Evolutionary conservation across 208 protist species (phyloP), one percentile per base, ranked within the genome.

Genomic region (Trypanosomatidae sp.): DNA sequence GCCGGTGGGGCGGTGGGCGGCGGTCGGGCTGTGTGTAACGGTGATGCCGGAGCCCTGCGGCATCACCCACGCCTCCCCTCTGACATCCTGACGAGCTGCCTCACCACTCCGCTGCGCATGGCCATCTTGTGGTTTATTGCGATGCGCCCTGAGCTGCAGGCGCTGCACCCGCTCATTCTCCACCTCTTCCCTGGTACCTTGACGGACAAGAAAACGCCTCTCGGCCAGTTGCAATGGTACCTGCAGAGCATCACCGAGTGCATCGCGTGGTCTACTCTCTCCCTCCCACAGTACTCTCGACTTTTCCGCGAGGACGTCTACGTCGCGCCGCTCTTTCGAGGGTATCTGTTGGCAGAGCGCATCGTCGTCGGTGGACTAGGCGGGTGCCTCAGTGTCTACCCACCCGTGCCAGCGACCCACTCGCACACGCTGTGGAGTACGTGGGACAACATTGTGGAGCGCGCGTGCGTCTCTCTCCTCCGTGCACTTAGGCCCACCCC

Each of bases 151-250:
- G 75, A 85, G 22, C 73, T 87, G 55, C 69, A 73, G 22, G 85
- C 88, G 65, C 52, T 94, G 68, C 93, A 95, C 78, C 91, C 91
- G 12, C 78, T 93, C 33, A 47, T 95, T 50, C 81, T 94, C 36
- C 83, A 90, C 66, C 82, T 95, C n/a, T 77, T 95, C 49, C 87
- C 90, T 22, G 92, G 92, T 30, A 77, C 79, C 13, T 60, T 94
- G 30, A 86, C 65, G 3, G 94, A 99, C 71, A 95, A 97, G 70
- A 94, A 98, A 62, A 99, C 98, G 5, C 92, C 95, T 47, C 79
- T 99, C 9, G 98, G 99, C 1, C 98, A 99, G 62, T 86, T 99
- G 30, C 99, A 99, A 81, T 99, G 98, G 99, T 99, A 99, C 66
- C 99, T 99, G 73, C 99, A 98, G 9, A 97, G 97, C 19, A 92